Evolutionary conservation across 163 green algal genomes (phyloP).

Genomic region (Coccomyxa subellipsoidea): DNA sequence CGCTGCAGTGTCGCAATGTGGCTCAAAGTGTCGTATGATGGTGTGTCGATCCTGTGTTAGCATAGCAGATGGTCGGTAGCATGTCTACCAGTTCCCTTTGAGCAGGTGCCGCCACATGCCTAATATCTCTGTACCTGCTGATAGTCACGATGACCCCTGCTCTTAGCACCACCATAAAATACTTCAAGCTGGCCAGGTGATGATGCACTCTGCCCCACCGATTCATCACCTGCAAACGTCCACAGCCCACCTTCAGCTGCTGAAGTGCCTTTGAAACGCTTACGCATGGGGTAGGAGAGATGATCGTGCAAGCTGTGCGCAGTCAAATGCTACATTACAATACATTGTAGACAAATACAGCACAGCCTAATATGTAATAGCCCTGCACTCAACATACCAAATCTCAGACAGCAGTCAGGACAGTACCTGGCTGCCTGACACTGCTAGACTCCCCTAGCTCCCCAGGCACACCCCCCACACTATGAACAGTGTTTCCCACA

Average conservation of each 20-base stretch:
- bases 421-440: not conserved
- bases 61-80: not conserved
- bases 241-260: too few species aligned
- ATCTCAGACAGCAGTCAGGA: not conserved
- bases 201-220: not conserved
- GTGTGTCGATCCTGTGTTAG: not conserved
- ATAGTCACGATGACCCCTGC: not conserved
- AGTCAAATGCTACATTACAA: too few species aligned
- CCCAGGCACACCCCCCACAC: not conserved
- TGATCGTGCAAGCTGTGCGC: too few species aligned
- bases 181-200: not conserved
- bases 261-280: too few species aligned
- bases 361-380: not conserved
- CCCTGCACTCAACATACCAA: not conserved
- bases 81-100: not conserved
- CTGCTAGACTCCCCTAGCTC: not conserved
- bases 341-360: not conserved
- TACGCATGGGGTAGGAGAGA: too few species aligned
- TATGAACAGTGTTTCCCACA: not conserved
- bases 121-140: too few species aligned
- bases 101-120: too few species aligned
- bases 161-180: not conserved
- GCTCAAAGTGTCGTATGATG: not conserved
- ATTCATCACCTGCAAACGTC: not conserved
- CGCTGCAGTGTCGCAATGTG: not conserved